Evolutionary conservation across 106 monocot genomes (phyloP).

Genomic region (Chionographis japonica): DNA sequence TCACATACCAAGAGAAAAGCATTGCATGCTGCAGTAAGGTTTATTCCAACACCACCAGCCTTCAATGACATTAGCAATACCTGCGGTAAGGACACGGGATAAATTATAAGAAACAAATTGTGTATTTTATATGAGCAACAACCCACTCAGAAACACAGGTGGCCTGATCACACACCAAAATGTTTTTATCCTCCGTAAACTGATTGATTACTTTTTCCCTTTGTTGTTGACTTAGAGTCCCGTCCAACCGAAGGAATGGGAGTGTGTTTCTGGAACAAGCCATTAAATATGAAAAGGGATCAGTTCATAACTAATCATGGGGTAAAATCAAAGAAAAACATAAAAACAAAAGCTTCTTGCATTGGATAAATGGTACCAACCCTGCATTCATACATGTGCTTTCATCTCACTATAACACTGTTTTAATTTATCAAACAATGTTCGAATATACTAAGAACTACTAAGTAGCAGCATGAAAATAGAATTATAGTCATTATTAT

Average conservation of each 20-base stretch:
- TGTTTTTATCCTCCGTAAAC: conserved; percentile 65
- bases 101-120: not conserved
- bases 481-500: too few relatives aligned
- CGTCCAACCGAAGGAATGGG: conserved; percentile 80
- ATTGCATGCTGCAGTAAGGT: conserved; percentile 94
- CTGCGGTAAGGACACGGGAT: conserved; percentile 18
- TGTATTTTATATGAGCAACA: too few relatives aligned
- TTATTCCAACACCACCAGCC: conserved; percentile 96
- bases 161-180: conserved; percentile 34
- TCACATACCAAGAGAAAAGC: conserved; percentile 83
- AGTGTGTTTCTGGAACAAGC: conserved; percentile 45
- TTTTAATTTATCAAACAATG: too few relatives aligned
- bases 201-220: conserved; percentile 75
- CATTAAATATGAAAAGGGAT: not conserved
- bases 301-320: not conserved
- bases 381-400: too few relatives aligned
- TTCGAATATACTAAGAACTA: too few relatives aligned
- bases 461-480: too few relatives aligned
- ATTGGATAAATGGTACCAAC: too few relatives aligned
- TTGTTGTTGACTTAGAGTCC: conserved; percentile 83
- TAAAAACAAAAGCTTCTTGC: too few relatives aligned
- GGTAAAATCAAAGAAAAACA: too few relatives aligned
- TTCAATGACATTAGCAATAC: conserved; percentile 89
- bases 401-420: too few relatives aligned
- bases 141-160: too few relatives aligned